These are phyloP conservation scores for Hypoxylon sp. DNA, from an alignment of 2,329 filamentous ascomycete genomes.

Conservation along the genomic window DNA sequence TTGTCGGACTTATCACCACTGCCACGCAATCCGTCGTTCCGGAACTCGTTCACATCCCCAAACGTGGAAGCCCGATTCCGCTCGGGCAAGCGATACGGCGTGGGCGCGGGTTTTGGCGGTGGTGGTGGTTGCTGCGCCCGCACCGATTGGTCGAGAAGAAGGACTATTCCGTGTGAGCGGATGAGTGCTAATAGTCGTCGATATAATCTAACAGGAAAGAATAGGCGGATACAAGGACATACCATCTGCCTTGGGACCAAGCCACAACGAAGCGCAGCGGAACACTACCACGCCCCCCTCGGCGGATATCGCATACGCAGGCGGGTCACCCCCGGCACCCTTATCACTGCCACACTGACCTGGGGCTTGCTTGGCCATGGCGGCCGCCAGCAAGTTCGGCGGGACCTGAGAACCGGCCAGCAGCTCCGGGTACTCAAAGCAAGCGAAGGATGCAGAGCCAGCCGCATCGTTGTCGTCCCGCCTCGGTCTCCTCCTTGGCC, in stretches of 20 bases:
- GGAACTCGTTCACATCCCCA: background rate
- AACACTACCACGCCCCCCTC: conserved; percentile 41
- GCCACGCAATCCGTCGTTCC: background rate
- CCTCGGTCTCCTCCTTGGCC: conserved; percentile 7
- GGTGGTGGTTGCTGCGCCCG: conserved; percentile 34
- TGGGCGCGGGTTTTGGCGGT: conserved; percentile 29
- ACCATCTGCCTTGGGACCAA: conserved; percentile 37
- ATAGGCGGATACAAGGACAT: background rate
- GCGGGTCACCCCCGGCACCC: conserved; percentile 29
- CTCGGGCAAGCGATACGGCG: conserved; percentile 18
- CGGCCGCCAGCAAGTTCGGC: background rate
- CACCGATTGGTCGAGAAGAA: conserved; percentile 45
- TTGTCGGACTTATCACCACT: background rate
- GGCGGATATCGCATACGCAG: conserved; percentile 29
- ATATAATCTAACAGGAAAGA: background rate
- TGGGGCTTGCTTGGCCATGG: background rate
- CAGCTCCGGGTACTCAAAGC: conserved; percentile 47
- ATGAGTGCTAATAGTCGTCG: background rate
- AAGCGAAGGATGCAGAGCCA: conserved; percentile 17
- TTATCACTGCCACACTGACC: conserved; percentile 3
- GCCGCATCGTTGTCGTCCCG: background rate
- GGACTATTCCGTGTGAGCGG: conserved; percentile 34
- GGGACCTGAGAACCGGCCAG: conserved; percentile 3
- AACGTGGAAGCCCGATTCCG: background rate
- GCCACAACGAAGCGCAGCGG: conserved; percentile 49